Conservation (phyloP, 129 eudicot genomes). For the Rutidosis leptorrhynchoides region DNA sequence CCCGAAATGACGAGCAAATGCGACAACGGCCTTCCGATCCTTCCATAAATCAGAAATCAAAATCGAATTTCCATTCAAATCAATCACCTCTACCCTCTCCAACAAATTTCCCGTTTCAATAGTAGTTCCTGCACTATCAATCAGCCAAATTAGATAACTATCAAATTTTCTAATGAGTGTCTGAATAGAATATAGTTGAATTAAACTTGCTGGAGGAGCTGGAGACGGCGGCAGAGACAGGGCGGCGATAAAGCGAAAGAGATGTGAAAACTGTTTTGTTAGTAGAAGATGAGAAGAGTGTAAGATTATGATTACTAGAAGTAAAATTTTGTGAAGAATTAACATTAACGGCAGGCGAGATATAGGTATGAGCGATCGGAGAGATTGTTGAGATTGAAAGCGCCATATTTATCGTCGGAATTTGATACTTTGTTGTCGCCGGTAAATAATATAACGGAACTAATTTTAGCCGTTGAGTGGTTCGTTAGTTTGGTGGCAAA, state of each 20-base stretch:
- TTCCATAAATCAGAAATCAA: constrained; percentile 85
- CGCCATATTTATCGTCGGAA: constrained; percentile 36
- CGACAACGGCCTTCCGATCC: constrained; percentile 92
- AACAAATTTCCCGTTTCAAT: constrained; percentile 34
- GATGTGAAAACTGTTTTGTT: constrained; percentile 16
- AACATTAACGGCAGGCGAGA: constrained; percentile 4
- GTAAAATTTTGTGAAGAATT: not conserved
- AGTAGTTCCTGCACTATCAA: constrained; percentile 37
- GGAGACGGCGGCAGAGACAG: constrained; percentile 48
- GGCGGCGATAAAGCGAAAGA: constrained; percentile 19
- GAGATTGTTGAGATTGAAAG: constrained; percentile 39
- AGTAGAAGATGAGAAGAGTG: constrained; percentile 19
- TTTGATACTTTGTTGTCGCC: not conserved
- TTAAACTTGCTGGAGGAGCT: constrained; percentile 55
- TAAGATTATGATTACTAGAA: constrained; percentile 6
- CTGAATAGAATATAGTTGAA: not conserved
- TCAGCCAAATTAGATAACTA: not conserved
- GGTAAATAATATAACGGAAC: constrained; percentile 9
- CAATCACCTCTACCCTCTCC: constrained; percentile 66
- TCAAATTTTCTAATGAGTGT: not conserved
- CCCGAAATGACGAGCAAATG: constrained; percentile 99
- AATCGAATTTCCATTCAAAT: constrained; percentile 63
- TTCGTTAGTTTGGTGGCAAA: constrained; percentile 36
- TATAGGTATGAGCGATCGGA: constrained; percentile 20
- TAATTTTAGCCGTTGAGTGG: constrained; percentile 14